Conservation (phyloP, 1,284 basidiomycete genomes). For the Ustilago loliicola region DNA sequence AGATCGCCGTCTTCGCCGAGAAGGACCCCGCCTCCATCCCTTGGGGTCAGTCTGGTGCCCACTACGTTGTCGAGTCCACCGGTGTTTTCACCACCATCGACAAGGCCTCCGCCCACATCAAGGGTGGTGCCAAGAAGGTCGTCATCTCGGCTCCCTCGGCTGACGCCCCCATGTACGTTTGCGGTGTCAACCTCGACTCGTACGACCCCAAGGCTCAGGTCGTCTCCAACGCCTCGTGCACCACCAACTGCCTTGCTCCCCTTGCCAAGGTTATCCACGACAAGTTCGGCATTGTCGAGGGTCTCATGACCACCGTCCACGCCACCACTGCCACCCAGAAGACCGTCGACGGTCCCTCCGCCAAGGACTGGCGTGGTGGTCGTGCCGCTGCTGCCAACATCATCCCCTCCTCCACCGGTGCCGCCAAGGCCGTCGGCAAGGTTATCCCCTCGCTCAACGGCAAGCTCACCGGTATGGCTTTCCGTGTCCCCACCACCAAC, state of each 20-base stretch:
- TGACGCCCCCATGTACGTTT: constrained; percentile 90
- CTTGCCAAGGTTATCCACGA: constrained; percentile 98
- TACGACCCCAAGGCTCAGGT: constrained; percentile 91
- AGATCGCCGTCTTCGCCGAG: constrained; percentile 84
- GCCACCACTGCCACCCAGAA: constrained; percentile 90
- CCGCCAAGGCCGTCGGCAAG: constrained; percentile 98
- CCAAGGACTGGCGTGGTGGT: constrained; percentile 82
- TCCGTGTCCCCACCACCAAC: constrained; percentile 97
- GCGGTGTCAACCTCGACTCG: constrained; percentile 93
- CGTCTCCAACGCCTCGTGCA: constrained; percentile 99
- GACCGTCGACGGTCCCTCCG: constrained; percentile 86
- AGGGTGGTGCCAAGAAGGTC: constrained; percentile 99
- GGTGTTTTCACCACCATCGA: constrained; percentile 97
- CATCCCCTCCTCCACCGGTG: constrained; percentile 98
- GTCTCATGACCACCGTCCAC: constrained; percentile 99
- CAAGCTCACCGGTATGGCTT: constrained; percentile 92
- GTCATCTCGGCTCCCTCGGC: constrained; percentile 99
- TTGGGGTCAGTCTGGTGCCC: constrained; percentile 85
- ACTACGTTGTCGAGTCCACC: constrained; percentile 97
- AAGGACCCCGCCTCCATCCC: constrained; percentile 87
- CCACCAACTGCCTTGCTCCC: constrained; percentile 95
- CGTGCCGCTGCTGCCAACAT: constrained; percentile 98
- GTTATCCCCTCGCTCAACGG: constrained; percentile 97
- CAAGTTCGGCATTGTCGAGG: constrained; percentile 73
- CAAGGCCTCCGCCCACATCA: constrained; percentile 92